Evolutionary conservation across 257 asterid species (phyloP).

Genomic region (Salvia splendens): DNA sequence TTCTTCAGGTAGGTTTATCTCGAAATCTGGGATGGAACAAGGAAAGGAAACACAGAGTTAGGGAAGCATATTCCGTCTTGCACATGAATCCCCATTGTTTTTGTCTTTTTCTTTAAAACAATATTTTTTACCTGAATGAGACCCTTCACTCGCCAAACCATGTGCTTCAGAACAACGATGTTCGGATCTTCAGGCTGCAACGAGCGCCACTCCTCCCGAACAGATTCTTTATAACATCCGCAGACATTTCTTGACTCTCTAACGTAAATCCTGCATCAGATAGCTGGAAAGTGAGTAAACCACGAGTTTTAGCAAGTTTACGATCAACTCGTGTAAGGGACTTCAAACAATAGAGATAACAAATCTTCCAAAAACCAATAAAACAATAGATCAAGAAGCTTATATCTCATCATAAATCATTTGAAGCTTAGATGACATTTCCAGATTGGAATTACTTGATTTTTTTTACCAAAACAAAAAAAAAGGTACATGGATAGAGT

Average conservation of each 20-base stretch:
- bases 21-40: slow-evolving; percentile 51
- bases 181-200: slow-evolving; percentile 80
- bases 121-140: slow-evolving; percentile 63
- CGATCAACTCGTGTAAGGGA: not conserved
- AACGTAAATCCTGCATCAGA: slow-evolving; percentile 67
- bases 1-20: slow-evolving; percentile 79
- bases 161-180: slow-evolving; percentile 75
- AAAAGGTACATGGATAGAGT: not conserved
- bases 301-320: slow-evolving; percentile 31
- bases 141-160: slow-evolving; percentile 91
- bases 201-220: slow-evolving; percentile 61
- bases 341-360: not conserved
- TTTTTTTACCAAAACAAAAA: not conserved
- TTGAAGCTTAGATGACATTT: not conserved
- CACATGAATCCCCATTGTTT: no score
- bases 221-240: slow-evolving; percentile 68
- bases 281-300: slow-evolving; percentile 44
- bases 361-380: no score
- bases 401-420: not conserved
- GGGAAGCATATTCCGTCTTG: not conserved
- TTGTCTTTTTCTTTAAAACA: not conserved
- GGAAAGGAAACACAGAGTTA: not conserved
- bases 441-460: not conserved
- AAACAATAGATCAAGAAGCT: not conserved
- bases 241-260: slow-evolving; percentile 69